Base-by-base conservation (phyloP, 202 grass and related monocot species). In the Panicum hallii region DNA sequence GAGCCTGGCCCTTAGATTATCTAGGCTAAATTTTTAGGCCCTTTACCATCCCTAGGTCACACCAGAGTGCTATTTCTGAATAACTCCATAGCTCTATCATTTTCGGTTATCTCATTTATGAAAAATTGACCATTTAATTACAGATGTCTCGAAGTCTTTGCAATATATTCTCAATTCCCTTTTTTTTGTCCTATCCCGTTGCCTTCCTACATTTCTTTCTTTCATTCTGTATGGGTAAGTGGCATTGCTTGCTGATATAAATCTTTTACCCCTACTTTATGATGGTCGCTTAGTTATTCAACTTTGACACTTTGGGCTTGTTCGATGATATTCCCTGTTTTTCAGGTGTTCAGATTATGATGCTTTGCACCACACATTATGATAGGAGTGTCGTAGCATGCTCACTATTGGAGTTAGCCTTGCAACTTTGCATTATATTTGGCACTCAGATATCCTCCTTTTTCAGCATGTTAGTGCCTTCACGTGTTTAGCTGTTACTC, bases 401-500 rank as follows among this genome's bases (percentile, higher is more conserved):
- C 32, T 54, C 48, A 45, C 9, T 64, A 40, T 34, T 67, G 14
- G 40, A 64, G 11, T 23, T 67, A 23, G 16, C 1, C 4, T 47
- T n/a, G 3, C 11, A 75, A 76, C 6, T 70, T 85, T 38, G 23
- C 44, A 45, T 9, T 84, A 52, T 26, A 41, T 67, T 34, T 54
- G 28, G 30, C 5, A 45, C 46, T 11, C 10, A 32, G 61, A 9
- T 68, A 38, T 26, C 8, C 28, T 71, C 26, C 36, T 60, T 80
- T 65, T 80, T 65, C 9, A 66, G 63, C 8, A 45, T 70, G 14
- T 36, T 78, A 46, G 19, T 64, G 26, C 55, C 5, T 78, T 78
- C 36, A 54, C 60, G 23, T 54, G 38, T 84, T 32, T 74, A 43
- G 30, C 40, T 78, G 5, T 84, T 17, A 46, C 20, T 81, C 1